These are phyloP conservation scores for Paecilomyces formosus DNA, from an alignment of 2,329 filamentous ascomycete species.

Conservation along the genomic window DNA sequence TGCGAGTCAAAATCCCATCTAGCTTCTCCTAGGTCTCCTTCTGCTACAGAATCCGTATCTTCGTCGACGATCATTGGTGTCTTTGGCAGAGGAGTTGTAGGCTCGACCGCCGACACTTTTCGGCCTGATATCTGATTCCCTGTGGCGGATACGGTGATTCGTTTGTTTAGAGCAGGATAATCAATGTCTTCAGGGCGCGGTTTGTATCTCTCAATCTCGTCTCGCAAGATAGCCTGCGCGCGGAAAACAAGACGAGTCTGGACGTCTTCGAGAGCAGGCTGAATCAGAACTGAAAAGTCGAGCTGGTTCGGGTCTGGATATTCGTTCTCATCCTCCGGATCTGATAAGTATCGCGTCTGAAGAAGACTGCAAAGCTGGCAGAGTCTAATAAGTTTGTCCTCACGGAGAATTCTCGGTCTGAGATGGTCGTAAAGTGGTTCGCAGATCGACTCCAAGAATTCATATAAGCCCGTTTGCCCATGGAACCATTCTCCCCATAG, in stretches of 20 bases:
- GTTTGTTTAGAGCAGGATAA: conserved; percentile 49
- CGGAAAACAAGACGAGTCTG: conserved; percentile 61
- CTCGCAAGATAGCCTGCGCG: conserved; percentile 54
- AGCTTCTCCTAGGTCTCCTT: conserved; percentile 34
- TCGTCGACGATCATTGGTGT: conserved; percentile 47
- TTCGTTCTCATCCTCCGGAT: conserved; percentile 48
- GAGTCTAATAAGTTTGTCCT: conserved; percentile 58
- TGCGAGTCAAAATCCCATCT: conserved; percentile 51
- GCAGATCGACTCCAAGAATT: conserved; percentile 60
- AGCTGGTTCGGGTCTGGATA: conserved; percentile 46
- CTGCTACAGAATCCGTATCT: conserved; percentile 34
- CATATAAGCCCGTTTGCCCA: conserved; percentile 54
- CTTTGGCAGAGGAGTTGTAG: conserved; percentile 38
- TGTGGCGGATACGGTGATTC: conserved; percentile 32
- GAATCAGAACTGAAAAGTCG: conserved; percentile 56
- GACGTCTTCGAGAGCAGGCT: conserved; percentile 59
- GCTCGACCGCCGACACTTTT: conserved; percentile 36
- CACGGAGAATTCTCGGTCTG: conserved; percentile 58
- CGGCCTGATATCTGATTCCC: conserved; percentile 47
- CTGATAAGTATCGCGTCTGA: conserved; percentile 58
- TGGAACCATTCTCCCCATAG: conserved; percentile 62
- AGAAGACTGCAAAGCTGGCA: conserved; percentile 61
- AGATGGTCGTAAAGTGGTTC: conserved; percentile 62
- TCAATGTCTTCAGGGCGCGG: conserved; percentile 59
- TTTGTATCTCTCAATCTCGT: conserved; percentile 60